Base-by-base conservation (phyloP, 495 filamentous ascomycete species). In the Hypoxylon lienhwacheense region DNA sequence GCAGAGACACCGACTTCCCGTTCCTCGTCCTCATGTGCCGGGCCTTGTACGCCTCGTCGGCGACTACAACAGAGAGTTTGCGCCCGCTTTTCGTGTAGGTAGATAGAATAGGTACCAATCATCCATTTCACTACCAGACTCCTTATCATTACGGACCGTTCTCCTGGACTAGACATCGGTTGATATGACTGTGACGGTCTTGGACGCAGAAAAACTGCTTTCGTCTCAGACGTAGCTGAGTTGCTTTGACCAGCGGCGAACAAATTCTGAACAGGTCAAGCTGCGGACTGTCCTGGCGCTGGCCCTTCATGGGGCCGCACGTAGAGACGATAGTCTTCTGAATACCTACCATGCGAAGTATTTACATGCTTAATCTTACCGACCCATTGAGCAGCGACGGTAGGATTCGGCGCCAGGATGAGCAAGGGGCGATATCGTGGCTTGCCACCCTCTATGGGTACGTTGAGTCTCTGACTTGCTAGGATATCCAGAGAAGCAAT, bases 41-140 rank as follows among this genome's bases (percentile, higher is more conserved):
- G 5, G 62, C 42, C 43, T 67, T 65, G 26, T 65, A 55, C 3
- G 64, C 64, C 21, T 65, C 64, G 17, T 67, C 64, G 0, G 65
- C 61, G 1, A 67, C 50, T 4, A 67, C 54, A n/a, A 65, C 41
- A 0, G 64, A 67, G 39, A 67, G 65, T 4, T 16, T 12, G 10
- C 64, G 61, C 5, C 37, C 41, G 16, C 8, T 20, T 4, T 52
- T 3, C 6, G 50, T 41, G 14, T 62, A 67, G 0, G 46, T 51
- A 2, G 64, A 67, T n/a, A n/a, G n/a, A n/a, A n/a, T n/a, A n/a
- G n/a, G n/a, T n/a, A n/a, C n/a, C n/a, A n/a, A n/a, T n/a, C n/a
- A 10, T 22, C 55, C 51, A 64, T 16, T n/a, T 29, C 1, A 10
- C 11, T 2, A 17, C 11, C n/a, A 1, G 29, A 41, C 1, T 44